Percentiles rank a stretch among this genome's conserved stretches.
Conservation (phyloP, 495 filamentous ascomycete genomes). For the Aeminium ludgeri region DNA sequence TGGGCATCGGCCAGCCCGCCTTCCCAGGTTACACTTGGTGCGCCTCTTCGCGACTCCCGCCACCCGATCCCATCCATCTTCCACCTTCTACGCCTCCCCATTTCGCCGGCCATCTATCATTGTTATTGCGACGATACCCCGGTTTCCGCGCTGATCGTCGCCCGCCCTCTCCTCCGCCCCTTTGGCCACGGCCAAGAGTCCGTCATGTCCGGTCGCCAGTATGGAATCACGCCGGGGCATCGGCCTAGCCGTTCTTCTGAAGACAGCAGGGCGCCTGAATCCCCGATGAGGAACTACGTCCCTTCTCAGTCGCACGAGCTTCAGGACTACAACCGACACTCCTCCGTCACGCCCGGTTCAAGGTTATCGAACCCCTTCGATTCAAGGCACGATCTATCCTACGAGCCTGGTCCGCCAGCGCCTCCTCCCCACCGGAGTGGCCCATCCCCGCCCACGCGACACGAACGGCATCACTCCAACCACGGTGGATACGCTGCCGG, state of each 20-base stretch:
- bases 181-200: no score
- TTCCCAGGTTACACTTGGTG: no score
- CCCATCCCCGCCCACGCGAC: background rate
- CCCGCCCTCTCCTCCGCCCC: no score
- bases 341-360: background rate
- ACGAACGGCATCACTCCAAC: background rate
- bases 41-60: no score
- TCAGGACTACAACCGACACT: background rate
- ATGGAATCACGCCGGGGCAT: background rate
- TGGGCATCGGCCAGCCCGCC: no score
- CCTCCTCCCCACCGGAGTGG: background rate
- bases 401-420: background rate
- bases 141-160: no score
- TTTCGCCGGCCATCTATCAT: no score
- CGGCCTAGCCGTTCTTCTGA: background rate
- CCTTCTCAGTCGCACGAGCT: background rate
- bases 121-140: no score
- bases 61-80: no score
- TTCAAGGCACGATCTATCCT: background rate
- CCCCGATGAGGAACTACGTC: no score
- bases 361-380: background rate
- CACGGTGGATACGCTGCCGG: slow-evolving; percentile 35
- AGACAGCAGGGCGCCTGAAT: background rate
- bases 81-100: no score
- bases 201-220: slow-evolving; percentile 1